Evolutionary conservation across 2,329 filamentous ascomycete genomes (phyloP).

Genomic region (Cercospora berteroae): DNA sequence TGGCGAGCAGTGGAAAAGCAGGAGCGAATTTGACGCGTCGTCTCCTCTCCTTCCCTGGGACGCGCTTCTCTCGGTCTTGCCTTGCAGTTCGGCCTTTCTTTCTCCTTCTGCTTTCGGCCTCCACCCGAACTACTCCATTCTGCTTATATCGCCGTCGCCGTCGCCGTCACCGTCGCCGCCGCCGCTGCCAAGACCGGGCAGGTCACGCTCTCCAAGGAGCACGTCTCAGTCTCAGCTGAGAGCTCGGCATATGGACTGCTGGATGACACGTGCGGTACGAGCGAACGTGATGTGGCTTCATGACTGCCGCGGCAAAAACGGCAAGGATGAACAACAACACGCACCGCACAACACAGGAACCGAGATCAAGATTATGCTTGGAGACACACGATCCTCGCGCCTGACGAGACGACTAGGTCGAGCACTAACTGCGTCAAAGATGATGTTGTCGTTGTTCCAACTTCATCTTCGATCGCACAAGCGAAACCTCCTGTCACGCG

Average conservation of each 20-base stretch:
- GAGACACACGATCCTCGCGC: neutral
- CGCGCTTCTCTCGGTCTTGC: neutral
- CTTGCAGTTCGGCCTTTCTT: neutral
- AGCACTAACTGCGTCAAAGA: neutral
- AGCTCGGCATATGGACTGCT: neutral
- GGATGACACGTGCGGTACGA: neutral
- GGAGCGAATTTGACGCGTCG: neutral
- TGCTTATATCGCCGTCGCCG: neutral
- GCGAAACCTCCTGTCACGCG: neutral
- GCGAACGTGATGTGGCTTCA: neutral
- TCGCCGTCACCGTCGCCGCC: neutral
- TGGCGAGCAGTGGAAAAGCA: neutral
- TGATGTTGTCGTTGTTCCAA: neutral
- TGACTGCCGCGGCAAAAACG: neutral
- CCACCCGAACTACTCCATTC: neutral
- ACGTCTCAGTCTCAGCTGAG: neutral
- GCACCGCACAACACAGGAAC: neutral
- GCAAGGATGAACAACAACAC: neutral
- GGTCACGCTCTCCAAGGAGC: neutral
- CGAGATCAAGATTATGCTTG: neutral
- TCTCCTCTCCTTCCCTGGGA: neutral
- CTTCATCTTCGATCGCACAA: slow-evolving; percentile 1
- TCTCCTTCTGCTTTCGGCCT: neutral
- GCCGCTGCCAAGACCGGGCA: slow-evolving; percentile 4
- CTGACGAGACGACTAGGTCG: neutral